Evolutionary conservation across 2,329 filamentous ascomycete genomes (phyloP).

Genomic region (Cryphonectria parasitica): DNA sequence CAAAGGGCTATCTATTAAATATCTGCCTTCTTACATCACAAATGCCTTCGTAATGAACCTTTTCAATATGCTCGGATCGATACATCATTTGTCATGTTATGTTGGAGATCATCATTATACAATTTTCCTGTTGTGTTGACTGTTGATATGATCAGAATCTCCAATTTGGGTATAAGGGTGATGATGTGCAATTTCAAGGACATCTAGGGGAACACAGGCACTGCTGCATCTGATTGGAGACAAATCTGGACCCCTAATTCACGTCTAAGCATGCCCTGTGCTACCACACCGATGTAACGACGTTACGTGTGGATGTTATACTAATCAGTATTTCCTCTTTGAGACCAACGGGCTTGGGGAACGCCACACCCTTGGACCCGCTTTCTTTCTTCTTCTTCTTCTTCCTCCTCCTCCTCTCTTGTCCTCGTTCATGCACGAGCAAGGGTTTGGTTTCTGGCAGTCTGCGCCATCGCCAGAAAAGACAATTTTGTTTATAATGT

Average conservation of each 20-base stretch:
- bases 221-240: background rate
- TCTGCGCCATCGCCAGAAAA: background rate
- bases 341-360: background rate
- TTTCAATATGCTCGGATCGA: background rate
- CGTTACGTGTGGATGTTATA: background rate
- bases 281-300: background rate
- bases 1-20: background rate
- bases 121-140: background rate
- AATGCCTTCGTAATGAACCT: background rate
- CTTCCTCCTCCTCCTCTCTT: background rate
- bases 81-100: background rate
- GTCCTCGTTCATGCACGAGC: background rate
- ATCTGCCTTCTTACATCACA: background rate
- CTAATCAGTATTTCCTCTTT: constrained; percentile 27
- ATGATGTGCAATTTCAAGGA: background rate
- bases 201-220: background rate
- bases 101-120: background rate
- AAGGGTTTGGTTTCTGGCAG: background rate
- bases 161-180: background rate
- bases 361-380: background rate
- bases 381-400: background rate
- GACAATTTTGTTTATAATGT: background rate
- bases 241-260: background rate
- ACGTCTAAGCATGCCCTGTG: background rate
- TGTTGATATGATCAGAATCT: constrained; percentile 1